These are phyloP conservation scores for Wallacemonas sp. DNA, from an alignment of 208 protist species.

Conservation along the genomic window DNA sequence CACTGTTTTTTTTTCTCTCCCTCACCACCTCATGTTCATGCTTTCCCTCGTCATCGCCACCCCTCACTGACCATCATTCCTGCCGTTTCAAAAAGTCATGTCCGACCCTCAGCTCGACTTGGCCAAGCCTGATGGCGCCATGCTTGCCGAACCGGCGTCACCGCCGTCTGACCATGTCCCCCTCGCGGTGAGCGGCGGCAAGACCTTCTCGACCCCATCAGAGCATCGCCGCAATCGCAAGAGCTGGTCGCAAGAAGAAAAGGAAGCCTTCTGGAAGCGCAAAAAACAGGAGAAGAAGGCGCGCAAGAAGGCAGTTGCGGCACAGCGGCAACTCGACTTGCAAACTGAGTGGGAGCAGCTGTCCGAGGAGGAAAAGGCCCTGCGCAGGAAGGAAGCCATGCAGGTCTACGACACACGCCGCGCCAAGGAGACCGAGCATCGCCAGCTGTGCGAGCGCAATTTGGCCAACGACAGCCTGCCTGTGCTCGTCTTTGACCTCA, in stretches of 20 bases:
- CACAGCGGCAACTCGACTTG: slow-evolving; percentile 33
- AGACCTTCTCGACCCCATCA: background rate
- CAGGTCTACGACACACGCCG: slow-evolving; percentile 54
- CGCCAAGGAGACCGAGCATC: slow-evolving; percentile 25
- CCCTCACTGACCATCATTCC: no score
- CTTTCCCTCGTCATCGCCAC: no score
- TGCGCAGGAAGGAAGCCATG: slow-evolving; percentile 37
- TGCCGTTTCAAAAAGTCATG: no score
- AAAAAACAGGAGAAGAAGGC: slow-evolving; percentile 56
- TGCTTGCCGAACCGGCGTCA: no score
- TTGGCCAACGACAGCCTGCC: slow-evolving; percentile 49
- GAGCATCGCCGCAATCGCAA: slow-evolving; percentile 43
- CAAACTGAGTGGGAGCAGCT: slow-evolving; percentile 62
- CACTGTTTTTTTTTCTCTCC: no score
- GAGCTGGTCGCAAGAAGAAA: slow-evolving; percentile 56
- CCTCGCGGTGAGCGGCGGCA: background rate
- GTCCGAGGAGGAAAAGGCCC: slow-evolving; percentile 43
- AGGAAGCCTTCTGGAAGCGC: slow-evolving; percentile 53
- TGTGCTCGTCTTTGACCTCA: slow-evolving; percentile 81
- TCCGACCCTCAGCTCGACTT: no score
- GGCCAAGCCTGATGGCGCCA: no score
- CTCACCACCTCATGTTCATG: no score
- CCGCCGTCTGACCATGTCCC: no score
- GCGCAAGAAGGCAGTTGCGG: slow-evolving; percentile 28
- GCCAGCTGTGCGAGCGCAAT: slow-evolving; percentile 27